Evolutionary conservation across 352 stramenopile species (phyloP), one percentile per base, ranked within the genome.

Genomic region (Globisporangium okanoganense): DNA sequence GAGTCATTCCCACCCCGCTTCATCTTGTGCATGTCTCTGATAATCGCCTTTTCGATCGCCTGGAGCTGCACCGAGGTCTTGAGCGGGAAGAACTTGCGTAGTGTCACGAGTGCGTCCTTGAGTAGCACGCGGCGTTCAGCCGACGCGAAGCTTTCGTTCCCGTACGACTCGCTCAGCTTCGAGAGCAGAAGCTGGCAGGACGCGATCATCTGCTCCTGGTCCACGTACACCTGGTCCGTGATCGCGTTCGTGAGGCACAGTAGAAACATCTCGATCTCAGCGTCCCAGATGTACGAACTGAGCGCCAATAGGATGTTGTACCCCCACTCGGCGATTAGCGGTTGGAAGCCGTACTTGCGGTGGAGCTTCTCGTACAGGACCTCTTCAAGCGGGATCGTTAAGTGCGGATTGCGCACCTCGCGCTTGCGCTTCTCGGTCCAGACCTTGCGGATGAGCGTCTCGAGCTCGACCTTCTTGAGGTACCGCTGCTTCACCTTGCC

Each of bases 21-120:
- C 70, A 81, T 85, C 66, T 90, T 92, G 70, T 87, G 78, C 75
- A 91, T 88, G 58, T 92, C 82, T 1, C 78, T 75, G 63, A 92
- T 87, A 7, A 92, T 83, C 3, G 81, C 62, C 25, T 90, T 85
- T 57, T 94, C 84, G 8, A 94, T 82, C 1, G 79, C 78, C 45
- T 92, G 80, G 4, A 94, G 61, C 49, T 94, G 85, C 2, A 63
- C 62, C 9, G 82, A 81, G 12, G 79, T 89, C 63, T 94, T 94
- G 53, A 90, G 57, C 12, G 85, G 85, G 58, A 89, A 94, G 59
- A 86, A 92, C 56, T 88, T 92, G 59, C 82, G 70, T 27, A 94
- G 47, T 16, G 79, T 78, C 12, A 89, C 71, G 13, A 94, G 62
- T 41, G 81, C 82, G 48, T 94, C 85, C 58, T 94, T 91, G 29